Base-by-base conservation (phyloP, 1,139 yeast species). In the Suhomyces anneliseae region DNA sequence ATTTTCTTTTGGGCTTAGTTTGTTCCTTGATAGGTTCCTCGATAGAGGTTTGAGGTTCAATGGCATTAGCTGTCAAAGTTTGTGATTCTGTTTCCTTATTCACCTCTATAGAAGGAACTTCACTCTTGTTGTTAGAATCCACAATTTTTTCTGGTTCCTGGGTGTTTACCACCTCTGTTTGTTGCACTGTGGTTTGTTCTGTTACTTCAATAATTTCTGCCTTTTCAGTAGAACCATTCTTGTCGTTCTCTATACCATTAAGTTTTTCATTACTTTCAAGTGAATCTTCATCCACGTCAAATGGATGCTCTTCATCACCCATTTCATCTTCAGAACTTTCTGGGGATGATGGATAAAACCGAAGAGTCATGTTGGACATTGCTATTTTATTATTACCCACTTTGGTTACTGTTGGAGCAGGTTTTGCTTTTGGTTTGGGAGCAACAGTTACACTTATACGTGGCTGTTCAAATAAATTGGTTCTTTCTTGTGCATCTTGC, bases 311-410 rank as follows among this genome's bases (percentile, higher is more conserved):
- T 27, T 27, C 15, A 2, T 37, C 10, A 8, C 40, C 41, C 11
- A 14, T 11, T n/a, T 42, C 46, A 10, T 39, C 40, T 9, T 44
- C 46, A 4, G 46, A 44, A 4, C 40, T 35, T 27, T 39, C 46
- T 8, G 46, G 34, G 0, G 46, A 44, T 1, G 43, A 39, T 2
- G 46, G 46, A 27, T 11, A 36, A 7, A 44, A 33, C 15, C 46
- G 8, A 11, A 44, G 38, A 10, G 43, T 11, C 4, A 14, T 36
- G 34, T 36, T 44, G n/a, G 46, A 39, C 38, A 44, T 44, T 11
- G 36, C 14, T 6, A 44, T 33, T 34, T 35, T 36, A 29, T 39
- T 31, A 1, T 34, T 37, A 7, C 46, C 46, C 1, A 44, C 29
- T 11, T 27, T 36, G 6, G 43, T 36, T 1, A 38, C 26, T 2